phyloP scores from a whole-genome alignment of 371 early-diverging fungal species.

The Amoeboradix gromovi region DNA sequence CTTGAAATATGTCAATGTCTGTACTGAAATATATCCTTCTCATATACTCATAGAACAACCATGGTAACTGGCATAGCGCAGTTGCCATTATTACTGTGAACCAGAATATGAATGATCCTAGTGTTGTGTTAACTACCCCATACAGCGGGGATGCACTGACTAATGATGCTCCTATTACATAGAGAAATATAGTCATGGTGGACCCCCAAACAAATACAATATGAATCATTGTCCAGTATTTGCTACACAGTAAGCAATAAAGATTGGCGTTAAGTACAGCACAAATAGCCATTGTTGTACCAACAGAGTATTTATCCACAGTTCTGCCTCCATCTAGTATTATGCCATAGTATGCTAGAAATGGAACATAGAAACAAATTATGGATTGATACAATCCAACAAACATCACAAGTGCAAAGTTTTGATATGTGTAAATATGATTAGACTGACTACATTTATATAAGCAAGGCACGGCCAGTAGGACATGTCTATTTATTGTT shows the following conservation, averaged over 20 bases:
- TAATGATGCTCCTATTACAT: neutral
- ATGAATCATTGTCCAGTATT: neutral
- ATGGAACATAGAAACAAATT: constrained; percentile 31
- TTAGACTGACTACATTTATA: constrained; percentile 38
- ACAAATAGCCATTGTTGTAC: constrained; percentile 12
- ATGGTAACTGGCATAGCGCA: neutral
- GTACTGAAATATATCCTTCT: neutral
- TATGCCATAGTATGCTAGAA: neutral
- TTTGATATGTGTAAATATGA: constrained; percentile 39
- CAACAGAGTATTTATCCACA: neutral
- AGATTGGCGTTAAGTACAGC: constrained; percentile 12
- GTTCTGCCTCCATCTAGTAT: neutral
- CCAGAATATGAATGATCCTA: neutral
- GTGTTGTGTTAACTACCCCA: neutral
- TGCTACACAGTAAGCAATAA: constrained; percentile 10
- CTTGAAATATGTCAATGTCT: neutral
- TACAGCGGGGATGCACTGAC: neutral
- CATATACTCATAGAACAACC: neutral
- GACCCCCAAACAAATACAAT: neutral
- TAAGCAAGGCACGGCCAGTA: neutral
- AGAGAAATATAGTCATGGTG: neutral
- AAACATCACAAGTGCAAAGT: constrained; percentile 46
- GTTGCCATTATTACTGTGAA: neutral
- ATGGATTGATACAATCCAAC: constrained; percentile 65
- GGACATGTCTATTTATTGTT: constrained; percentile 1